Evolutionary conservation across 495 filamentous ascomycete species (phyloP).

Genomic region (Penicillium longicatenatum): DNA sequence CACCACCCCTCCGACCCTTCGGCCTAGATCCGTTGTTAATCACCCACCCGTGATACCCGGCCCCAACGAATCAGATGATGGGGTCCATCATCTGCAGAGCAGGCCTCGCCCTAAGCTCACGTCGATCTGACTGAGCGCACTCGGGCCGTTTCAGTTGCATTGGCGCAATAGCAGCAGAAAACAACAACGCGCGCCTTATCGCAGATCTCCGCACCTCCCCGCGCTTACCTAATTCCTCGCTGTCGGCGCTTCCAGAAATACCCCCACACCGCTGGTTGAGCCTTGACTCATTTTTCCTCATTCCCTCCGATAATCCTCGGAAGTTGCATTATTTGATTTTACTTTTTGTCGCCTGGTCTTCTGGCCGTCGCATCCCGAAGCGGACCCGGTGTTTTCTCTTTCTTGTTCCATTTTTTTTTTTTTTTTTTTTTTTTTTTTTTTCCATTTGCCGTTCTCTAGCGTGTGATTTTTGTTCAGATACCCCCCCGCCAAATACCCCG

Average conservation of each 20-base stretch:
- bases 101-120: background rate
- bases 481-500: conserved; percentile 26
- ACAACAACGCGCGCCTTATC: conserved; percentile 8
- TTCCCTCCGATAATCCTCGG: conserved; percentile 12
- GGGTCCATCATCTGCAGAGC: conserved; percentile 1
- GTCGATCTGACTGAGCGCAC: background rate
- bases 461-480: conserved; percentile 21
- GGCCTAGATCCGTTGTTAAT: background rate
- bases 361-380: conserved; percentile 22
- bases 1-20: conserved; percentile 11
- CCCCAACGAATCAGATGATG: conserved; percentile 17
- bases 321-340: background rate
- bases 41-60: conserved; percentile 23
- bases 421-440: conserved; percentile 8
- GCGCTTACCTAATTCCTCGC: conserved; percentile 36
- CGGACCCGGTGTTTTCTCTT: conserved; percentile 27
- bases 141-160: background rate
- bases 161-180: background rate
- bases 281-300: conserved; percentile 24
- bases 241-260: conserved; percentile 31
- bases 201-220: conserved; percentile 18
- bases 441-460: conserved; percentile 12
- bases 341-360: conserved; percentile 17
- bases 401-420: conserved; percentile 7
- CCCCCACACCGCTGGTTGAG: conserved; percentile 27